A percentile compares a stretch with the other conserved stretches of the same genome.
These are phyloP conservation scores for Arthrobotrys pseudoclavata DNA, from an alignment of 2,329 filamentous ascomycete genomes.

Conservation along the genomic window DNA sequence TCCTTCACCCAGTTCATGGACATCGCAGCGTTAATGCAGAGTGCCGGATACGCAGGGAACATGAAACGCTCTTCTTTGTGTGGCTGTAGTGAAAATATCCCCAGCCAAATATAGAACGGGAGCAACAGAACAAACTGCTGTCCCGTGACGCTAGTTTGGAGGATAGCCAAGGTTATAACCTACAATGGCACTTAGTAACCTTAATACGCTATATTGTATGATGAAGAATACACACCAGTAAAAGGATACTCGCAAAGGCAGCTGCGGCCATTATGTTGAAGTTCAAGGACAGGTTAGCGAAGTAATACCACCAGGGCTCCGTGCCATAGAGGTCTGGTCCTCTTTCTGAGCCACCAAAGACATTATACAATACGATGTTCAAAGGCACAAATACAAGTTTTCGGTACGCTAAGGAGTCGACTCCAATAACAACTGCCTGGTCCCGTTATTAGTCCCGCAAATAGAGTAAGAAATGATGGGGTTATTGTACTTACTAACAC, in stretches of 20 bases:
- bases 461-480: neutral
- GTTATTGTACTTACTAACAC: conserved; percentile 74
- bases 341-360: conserved; percentile 81
- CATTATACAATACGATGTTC: conserved; percentile 96
- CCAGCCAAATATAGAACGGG: conserved; percentile 95
- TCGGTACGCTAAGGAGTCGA: conserved; percentile 72
- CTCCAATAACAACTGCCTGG: conserved; percentile 50
- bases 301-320: conserved; percentile 96
- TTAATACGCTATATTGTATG: neutral
- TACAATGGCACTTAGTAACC: neutral
- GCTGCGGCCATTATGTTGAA: conserved; percentile 95
- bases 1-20: conserved; percentile 69
- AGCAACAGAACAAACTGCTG: conserved; percentile 72
- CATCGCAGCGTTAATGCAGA: conserved; percentile 89
- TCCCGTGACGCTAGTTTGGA: conserved; percentile 66
- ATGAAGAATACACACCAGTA: conserved; percentile 35
- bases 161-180: conserved; percentile 71
- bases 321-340: conserved; percentile 95
- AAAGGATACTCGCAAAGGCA: conserved; percentile 78
- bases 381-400: conserved; percentile 82
- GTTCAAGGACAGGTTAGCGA: conserved; percentile 90
- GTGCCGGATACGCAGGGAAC: conserved; percentile 93
- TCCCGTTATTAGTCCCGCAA: neutral
- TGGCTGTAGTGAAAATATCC: conserved; percentile 89
- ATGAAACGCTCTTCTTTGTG: conserved; percentile 99